Percentiles rank a stretch among this genome's conserved stretches.
These are phyloP conservation scores for Phytophthora rubi DNA, from an alignment of 352 stramenopile species.

Conservation along the genomic window DNA sequence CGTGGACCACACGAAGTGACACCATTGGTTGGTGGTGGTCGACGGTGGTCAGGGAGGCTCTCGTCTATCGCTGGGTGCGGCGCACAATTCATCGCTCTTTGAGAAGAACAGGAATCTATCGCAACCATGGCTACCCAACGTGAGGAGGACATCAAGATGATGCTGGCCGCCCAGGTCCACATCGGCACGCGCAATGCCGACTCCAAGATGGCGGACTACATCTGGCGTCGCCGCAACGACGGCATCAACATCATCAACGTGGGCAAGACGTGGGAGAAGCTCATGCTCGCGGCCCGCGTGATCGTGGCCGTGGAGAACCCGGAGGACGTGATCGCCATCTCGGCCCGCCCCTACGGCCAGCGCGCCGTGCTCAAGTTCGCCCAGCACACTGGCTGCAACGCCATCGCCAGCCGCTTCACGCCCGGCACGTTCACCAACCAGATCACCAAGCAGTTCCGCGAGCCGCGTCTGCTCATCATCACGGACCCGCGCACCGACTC, in stretches of 20 bases:
- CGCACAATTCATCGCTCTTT: slow-evolving; percentile 57
- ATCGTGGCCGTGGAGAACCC: slow-evolving; percentile 99
- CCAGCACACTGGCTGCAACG: slow-evolving; percentile 98
- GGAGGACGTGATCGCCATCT: slow-evolving; percentile 99
- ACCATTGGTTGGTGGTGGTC: slow-evolving; percentile 38
- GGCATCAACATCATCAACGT: slow-evolving; percentile 99
- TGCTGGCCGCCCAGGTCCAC: slow-evolving; percentile 99
- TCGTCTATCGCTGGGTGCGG: background rate
- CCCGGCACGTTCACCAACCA: slow-evolving; percentile 99
- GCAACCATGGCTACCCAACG: slow-evolving; percentile 86
- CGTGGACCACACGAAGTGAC: background rate
- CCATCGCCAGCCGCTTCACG: slow-evolving; percentile 99
- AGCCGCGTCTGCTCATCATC: slow-evolving; percentile 99
- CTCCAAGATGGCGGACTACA: slow-evolving; percentile 99
- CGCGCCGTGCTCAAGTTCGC: slow-evolving; percentile 99
- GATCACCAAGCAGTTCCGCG: slow-evolving; percentile 99
- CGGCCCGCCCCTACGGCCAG: slow-evolving; percentile 98
- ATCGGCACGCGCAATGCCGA: slow-evolving; percentile 99
- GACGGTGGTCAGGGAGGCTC: background rate
- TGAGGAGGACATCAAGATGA: slow-evolving; percentile 99
- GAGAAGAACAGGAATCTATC: slow-evolving; percentile 57
- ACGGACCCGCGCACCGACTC: slow-evolving; percentile 99
- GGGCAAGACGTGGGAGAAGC: slow-evolving; percentile 99
- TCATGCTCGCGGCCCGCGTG: slow-evolving; percentile 99
- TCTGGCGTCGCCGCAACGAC: slow-evolving; percentile 99